A percentile compares a stretch with the other conserved stretches of the same genome.
Conservation (phyloP, 2,329 filamentous ascomycete species). For the Corinectria fuckeliana region DNA sequence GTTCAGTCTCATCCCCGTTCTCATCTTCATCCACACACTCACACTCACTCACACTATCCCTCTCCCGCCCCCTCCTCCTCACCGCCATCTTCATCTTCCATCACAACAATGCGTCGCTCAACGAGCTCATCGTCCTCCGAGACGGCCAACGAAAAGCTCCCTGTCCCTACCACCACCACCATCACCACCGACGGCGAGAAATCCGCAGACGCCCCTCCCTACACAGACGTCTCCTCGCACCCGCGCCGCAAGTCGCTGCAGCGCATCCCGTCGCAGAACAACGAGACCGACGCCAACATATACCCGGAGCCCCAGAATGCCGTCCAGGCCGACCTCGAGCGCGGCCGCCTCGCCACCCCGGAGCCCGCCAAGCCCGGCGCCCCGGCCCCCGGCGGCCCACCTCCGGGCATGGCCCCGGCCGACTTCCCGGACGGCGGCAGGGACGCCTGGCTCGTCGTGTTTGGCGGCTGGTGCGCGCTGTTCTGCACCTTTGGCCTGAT, state of each 20-base stretch:
- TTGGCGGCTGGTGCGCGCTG: constrained; percentile 51
- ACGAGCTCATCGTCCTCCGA: constrained; percentile 35
- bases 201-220: constrained; percentile 8
- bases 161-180: constrained; percentile 2
- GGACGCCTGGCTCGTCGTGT: constrained; percentile 64
- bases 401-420: constrained; percentile 49
- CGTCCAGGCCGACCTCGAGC: constrained; percentile 39
- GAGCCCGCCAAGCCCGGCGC: constrained; percentile 12
- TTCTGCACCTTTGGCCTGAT: constrained; percentile 54
- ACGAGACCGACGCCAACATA: constrained; percentile 22
- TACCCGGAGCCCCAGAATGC: constrained; percentile 40
- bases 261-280: constrained; percentile 18
- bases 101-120: constrained; percentile 34
- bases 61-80: neutral
- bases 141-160: constrained; percentile 32
- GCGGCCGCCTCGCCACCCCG: constrained; percentile 1
- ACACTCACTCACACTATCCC: too few relatives aligned
- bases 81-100: neutral
- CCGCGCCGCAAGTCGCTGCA: constrained; percentile 1
- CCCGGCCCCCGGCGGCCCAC: constrained; percentile 26
- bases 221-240: neutral
- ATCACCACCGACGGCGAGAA: constrained; percentile 19
- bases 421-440: constrained; percentile 66
- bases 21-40: too few relatives aligned
- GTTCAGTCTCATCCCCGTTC: neutral